These are phyloP conservation scores for Jackrogersella multiformis DNA, from an alignment of 495 filamentous ascomycete species.

Conservation along the genomic window DNA sequence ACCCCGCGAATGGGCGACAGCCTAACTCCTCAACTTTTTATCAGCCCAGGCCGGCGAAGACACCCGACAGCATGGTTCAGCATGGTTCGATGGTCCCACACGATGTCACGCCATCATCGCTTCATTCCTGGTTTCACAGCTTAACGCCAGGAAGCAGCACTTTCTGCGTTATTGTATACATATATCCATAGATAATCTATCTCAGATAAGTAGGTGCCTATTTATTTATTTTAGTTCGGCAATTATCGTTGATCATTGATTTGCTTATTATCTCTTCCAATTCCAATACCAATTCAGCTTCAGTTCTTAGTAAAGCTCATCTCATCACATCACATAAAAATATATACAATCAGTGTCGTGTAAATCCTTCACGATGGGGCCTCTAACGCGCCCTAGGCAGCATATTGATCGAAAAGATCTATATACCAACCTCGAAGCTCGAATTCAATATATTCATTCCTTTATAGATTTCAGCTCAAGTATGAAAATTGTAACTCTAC, in stretches of 20 bases:
- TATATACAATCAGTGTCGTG: no score
- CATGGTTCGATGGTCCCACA: constrained; percentile 41
- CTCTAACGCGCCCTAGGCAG: constrained; percentile 50
- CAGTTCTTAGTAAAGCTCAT: neutral
- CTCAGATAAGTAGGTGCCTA: neutral
- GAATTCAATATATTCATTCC: constrained; percentile 74
- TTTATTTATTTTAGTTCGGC: neutral
- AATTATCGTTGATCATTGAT: neutral
- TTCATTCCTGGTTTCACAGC: constrained; percentile 17
- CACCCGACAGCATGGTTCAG: constrained; percentile 17
- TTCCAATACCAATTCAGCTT: neutral
- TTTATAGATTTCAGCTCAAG: constrained; percentile 77
- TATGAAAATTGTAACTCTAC: constrained; percentile 48
- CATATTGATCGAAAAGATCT: constrained; percentile 75
- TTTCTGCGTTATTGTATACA: constrained; percentile 3
- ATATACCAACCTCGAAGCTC: constrained; percentile 71
- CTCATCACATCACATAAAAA: neutral
- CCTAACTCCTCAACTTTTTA: neutral
- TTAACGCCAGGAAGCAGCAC: neutral
- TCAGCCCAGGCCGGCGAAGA: constrained; percentile 28
- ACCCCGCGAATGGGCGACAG: constrained; percentile 20
- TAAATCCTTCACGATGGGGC: constrained; percentile 30
- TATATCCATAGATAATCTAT: constrained; percentile 6
- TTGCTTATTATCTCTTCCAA: neutral
- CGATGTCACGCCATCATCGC: constrained; percentile 39